Evolutionary conservation across 306 rosid species (phyloP), one percentile per base, ranked within the genome.

Genomic region (Castanospermum australe): DNA sequence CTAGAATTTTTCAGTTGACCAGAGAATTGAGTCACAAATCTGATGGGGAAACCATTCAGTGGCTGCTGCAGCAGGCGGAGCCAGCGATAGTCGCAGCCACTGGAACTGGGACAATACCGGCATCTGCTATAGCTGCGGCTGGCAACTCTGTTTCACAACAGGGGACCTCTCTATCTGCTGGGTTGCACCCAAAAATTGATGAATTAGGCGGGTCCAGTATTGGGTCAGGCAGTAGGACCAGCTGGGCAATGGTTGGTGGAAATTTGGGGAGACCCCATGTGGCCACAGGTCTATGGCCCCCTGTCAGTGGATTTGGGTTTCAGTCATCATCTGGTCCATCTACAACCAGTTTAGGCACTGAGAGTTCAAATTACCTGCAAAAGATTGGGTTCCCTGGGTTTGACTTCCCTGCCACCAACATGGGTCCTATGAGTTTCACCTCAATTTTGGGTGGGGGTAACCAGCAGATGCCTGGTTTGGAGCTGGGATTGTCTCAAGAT

Each of bases 11-110:
- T 64, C 99, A 95, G 79, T 82, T 95, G 79, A 95, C 99, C 35
- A 81, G 97, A 42, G 99, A 95, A 88, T 84, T 95, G 81, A 98
- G 98, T 54, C 97, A 95, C 88, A 95, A 95, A 88, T 95, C 99
- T 20, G 99, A 95, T 54, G 99, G 99, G 1, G 99, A 95, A 79
- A 92, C 99, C 25, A 95, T 95, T 52, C 99, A 95, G 90, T 95
- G 99, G 99, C 91, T 95, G 2, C 68, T 93, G 0, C 98, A 93
- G 72, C 98, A 93, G 55, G 94, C 99, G 9, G 99, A 95, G 79
- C 97, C 98, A 2, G 91, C 99, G 0, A 95, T 95, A 12, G 70
- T 95, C 13, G 99, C 98, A 0, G 90, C 97, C 44, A 95, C 99
- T 0, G 99, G 99, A 8, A 86, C 86, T 2, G 99, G 99, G 0